Evolutionary conservation across 2,329 filamentous ascomycete species (phyloP).

Genomic region (Penicillium sp.): DNA sequence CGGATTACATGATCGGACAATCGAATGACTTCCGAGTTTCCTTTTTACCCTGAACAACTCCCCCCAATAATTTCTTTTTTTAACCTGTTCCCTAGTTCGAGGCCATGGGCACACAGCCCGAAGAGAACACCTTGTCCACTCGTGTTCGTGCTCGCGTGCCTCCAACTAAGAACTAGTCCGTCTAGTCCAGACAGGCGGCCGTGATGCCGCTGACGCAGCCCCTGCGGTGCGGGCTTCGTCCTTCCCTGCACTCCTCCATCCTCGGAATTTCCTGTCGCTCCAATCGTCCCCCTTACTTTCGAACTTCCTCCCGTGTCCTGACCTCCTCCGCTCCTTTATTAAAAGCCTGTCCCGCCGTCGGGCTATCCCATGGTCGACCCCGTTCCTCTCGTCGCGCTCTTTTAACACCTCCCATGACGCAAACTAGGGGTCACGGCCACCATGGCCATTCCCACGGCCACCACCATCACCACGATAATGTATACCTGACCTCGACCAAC

Average conservation of each 20-base stretch:
- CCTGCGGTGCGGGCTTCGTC: slow-evolving; percentile 48
- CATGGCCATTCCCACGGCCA: slow-evolving; percentile 68
- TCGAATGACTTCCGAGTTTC: slow-evolving; percentile 10
- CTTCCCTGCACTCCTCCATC: slow-evolving; percentile 30
- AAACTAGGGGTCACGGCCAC: slow-evolving; percentile 62
- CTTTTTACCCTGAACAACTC: not conserved
- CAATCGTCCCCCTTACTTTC: slow-evolving; percentile 9
- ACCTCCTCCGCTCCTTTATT: slow-evolving; percentile 27
- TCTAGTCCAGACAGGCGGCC: slow-evolving; percentile 22
- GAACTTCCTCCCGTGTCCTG: slow-evolving; percentile 27
- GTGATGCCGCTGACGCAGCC: slow-evolving; percentile 46
- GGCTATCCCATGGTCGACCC: slow-evolving; percentile 21
- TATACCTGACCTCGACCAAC: slow-evolving; percentile 79
- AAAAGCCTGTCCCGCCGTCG: slow-evolving; percentile 17
- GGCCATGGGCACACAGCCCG: slow-evolving; percentile 18
- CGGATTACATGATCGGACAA: slow-evolving; percentile 34
- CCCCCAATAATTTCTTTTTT: not conserved
- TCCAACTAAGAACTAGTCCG: slow-evolving; percentile 6
- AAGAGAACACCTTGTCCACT: slow-evolving; percentile 35
- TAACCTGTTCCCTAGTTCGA: slow-evolving; percentile 2
- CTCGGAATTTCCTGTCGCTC: slow-evolving; percentile 20
- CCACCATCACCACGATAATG: slow-evolving; percentile 82
- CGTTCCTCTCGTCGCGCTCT: slow-evolving; percentile 18
- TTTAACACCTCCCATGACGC: slow-evolving; percentile 37
- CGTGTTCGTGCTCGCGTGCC: slow-evolving; percentile 34